These are phyloP conservation scores for Yarrowia sp. DNA, from an alignment of 805 yeast genomes.

Conservation along the genomic window DNA sequence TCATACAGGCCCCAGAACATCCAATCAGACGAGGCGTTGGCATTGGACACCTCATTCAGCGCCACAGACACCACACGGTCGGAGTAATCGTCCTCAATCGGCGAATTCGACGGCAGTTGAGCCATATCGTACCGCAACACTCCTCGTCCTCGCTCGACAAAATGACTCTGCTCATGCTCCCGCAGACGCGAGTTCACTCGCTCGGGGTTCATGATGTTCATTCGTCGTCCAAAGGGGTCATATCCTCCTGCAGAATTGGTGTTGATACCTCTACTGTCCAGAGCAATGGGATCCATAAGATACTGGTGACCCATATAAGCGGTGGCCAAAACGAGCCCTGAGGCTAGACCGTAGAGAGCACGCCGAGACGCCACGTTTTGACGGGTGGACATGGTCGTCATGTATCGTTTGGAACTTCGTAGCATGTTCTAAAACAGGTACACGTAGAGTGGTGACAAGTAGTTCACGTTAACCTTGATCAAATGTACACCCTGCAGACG, in stretches of 20 bases:
- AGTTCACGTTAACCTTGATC: no score
- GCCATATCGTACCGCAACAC: constrained; percentile 86
- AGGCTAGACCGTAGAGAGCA: constrained; percentile 29
- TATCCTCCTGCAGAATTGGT: constrained; percentile 34
- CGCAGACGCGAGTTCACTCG: constrained; percentile 75
- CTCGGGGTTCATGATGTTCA: constrained; percentile 50
- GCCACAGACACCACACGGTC: constrained; percentile 77
- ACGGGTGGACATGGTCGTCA: constrained; percentile 23
- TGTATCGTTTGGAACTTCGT: constrained; percentile 20
- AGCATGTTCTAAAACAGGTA: background rate
- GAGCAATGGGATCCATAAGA: constrained; percentile 34
- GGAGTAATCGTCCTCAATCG: constrained; percentile 92
- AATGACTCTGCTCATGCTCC: constrained; percentile 77
- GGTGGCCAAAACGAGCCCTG: constrained; percentile 24
- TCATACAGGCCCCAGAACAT: constrained; percentile 95
- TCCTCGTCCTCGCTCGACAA: constrained; percentile 84
- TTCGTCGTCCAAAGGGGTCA: constrained; percentile 24
- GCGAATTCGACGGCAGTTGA: constrained; percentile 89
- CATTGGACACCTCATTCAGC: constrained; percentile 54
- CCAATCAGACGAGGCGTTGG: constrained; percentile 67
- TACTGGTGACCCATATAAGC: constrained; percentile 38
- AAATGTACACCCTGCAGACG: no score
- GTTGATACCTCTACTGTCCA: constrained; percentile 26
- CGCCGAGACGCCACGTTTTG: constrained; percentile 19
- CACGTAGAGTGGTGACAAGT: no score